Evolutionary conservation across 2,329 filamentous ascomycete species (phyloP), one percentile per base, ranked within the genome.

Genomic region (Ustilaginoidea virens): DNA sequence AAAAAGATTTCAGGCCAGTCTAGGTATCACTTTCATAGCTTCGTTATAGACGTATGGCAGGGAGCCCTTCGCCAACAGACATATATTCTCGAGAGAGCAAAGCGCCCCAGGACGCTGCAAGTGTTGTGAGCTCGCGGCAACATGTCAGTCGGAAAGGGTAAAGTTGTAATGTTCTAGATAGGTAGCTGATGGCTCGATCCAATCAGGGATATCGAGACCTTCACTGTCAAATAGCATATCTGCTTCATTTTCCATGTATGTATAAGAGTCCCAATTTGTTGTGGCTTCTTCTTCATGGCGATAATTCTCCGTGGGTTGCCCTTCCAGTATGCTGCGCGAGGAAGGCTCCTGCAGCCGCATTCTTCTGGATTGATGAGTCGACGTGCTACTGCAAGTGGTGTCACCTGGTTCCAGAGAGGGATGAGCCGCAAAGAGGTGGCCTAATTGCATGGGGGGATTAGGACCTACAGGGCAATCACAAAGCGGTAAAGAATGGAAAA

Each of bases 271-370:
- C 33, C 33, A 35, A 13, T 27, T 30, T 19, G 24, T 11, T 16
- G 22, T 11, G 33, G 33, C 30, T 35, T 35, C 33, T 35, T 32
- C 33, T 13, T 27, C 23, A 27, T 29, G 27, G 17, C n/a, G n/a
- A n/a, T 25, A 23, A 31, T 35, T 30, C 29, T 32, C 33, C 18
- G 33, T 30, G 18, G 19, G 10, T 28, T 29, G 33, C 23, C 24
- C 24, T 29, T 32, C 19, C 22, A 28, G 12, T 18, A 22, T 25
- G 16, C 27, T 21, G 20, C 17, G 30, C 21, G 30, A 29, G 27
- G 20, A 14, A 16, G 33, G 30, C 24, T 35, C 30, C 20, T 32
- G 30, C 27, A 32, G 33, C 28, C 23, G 33, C 23, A 30, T 15
- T 20, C 31, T 28, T 15, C 30, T 35, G 23, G 25, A 25, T 29